These are phyloP conservation scores for Chamaecrista fasciculata DNA, from an alignment of 306 rosid species.

Conservation along the genomic window DNA sequence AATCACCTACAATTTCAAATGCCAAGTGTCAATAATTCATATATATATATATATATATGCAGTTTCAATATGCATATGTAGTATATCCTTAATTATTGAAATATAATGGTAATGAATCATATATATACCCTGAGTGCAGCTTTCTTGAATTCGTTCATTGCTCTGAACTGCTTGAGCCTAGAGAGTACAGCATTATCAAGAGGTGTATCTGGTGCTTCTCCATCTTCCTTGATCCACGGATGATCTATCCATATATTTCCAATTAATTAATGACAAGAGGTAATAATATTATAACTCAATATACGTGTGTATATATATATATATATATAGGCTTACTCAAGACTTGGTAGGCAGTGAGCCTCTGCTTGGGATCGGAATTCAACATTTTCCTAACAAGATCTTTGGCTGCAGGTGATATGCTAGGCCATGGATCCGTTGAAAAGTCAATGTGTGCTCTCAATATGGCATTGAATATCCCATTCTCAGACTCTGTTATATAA, in stretches of 20 bases:
- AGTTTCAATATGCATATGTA: too few species aligned
- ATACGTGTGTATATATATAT: too few species aligned
- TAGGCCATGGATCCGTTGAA: slow-evolving; percentile 91
- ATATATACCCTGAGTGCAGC: slow-evolving; percentile 76
- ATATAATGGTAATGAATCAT: too few species aligned
- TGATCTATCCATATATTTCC: too few species aligned
- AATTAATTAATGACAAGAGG: too few species aligned
- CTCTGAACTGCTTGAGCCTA: slow-evolving; percentile 94
- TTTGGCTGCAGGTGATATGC: slow-evolving; percentile 77
- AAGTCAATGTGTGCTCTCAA: slow-evolving; percentile 77
- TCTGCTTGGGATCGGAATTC: slow-evolving; percentile 76
- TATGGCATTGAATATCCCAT: slow-evolving; percentile 91
- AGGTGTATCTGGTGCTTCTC: slow-evolving; percentile 95
- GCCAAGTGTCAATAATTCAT: too few species aligned
- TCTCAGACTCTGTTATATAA: slow-evolving; percentile 75
- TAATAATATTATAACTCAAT: too few species aligned
- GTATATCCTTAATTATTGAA: too few species aligned
- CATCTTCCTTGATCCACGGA: slow-evolving; percentile 98
- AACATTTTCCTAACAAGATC: slow-evolving; percentile 96
- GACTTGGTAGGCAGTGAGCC: slow-evolving; percentile 84
- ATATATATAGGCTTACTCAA: slow-evolving; percentile 50
- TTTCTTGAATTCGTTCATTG: slow-evolving; percentile 96
- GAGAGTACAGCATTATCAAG: slow-evolving; percentile 93
- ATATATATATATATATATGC: background rate
- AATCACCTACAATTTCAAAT: too few species aligned